Evolutionary conservation across 441 rosid genomes (phyloP).

Genomic region (Biscutella laevigata): DNA sequence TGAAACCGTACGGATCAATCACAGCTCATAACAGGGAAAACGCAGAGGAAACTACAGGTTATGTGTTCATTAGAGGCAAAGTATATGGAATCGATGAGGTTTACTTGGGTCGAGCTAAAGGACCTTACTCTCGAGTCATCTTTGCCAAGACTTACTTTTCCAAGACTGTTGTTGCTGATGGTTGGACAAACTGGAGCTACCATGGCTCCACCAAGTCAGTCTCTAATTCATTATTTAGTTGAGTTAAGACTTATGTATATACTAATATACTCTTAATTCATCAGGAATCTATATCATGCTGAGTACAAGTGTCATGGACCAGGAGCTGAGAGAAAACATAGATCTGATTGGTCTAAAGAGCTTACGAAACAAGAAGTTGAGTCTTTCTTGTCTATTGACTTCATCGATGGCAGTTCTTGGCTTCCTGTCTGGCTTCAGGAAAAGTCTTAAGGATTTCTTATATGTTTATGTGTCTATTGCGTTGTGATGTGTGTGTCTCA

Average conservation of each 20-base stretch:
- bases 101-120: conserved; percentile 71
- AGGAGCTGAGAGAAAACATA: conserved; percentile 35
- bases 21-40: conserved; percentile 64
- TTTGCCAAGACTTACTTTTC: conserved; percentile 68
- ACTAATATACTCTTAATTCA: not conserved
- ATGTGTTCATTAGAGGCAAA: conserved; percentile 61
- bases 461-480: conserved; percentile 15
- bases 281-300: conserved; percentile 53
- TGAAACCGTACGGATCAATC: conserved; percentile 65
- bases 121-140: conserved; percentile 56
- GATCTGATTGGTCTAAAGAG: conserved; percentile 57
- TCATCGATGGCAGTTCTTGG: conserved; percentile 62
- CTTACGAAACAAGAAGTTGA: conserved; percentile 53
- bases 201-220: conserved; percentile 51
- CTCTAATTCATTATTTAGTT: not conserved
- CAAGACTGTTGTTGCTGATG: conserved; percentile 51
- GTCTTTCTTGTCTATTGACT: conserved; percentile 48
- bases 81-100: conserved; percentile 61
- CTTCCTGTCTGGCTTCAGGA: conserved; percentile 50
- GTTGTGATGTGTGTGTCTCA: too few species aligned
- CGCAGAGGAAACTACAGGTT: conserved; percentile 47
- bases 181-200: conserved; percentile 91
- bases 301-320: conserved; percentile 73
- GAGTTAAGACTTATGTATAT: not conserved
- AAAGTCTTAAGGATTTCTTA: conserved; percentile 5